phyloP scores from a whole-genome alignment of 2,329 filamentous ascomycete species.

The Penicillium sp. region DNA sequence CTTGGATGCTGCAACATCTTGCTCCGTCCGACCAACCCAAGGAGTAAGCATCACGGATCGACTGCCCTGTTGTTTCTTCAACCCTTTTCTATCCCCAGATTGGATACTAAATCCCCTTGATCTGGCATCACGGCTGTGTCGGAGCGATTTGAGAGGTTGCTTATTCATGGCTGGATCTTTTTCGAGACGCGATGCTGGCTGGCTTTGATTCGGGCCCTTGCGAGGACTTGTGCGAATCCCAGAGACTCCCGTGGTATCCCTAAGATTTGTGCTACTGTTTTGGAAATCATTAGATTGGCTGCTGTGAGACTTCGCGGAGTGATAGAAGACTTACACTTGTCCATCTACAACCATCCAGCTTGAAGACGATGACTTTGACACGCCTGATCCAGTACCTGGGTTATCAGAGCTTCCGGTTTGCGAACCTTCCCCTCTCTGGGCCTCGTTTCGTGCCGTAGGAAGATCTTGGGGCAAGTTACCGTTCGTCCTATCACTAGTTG shows the following conservation, averaged over 20 bases:
- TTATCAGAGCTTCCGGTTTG: neutral
- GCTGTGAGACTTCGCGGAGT: neutral
- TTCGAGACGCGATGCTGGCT: neutral
- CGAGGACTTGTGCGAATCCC: neutral
- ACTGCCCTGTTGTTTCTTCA: neutral
- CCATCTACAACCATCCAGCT: neutral
- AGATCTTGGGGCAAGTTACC: neutral
- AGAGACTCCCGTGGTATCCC: neutral
- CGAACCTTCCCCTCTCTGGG: neutral
- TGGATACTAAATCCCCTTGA: neutral
- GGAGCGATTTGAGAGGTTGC: neutral
- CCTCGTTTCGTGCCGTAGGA: neutral
- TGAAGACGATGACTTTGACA: neutral
- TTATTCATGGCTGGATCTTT: neutral
- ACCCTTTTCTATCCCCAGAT: neutral
- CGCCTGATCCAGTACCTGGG: neutral
- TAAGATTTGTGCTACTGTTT: neutral
- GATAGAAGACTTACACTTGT: neutral
- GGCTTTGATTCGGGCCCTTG: neutral
- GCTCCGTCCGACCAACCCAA: slow-evolving; percentile 17
- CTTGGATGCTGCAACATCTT: slow-evolving; percentile 20
- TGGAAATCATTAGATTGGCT: neutral
- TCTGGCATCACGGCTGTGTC: neutral
- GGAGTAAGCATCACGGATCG: slow-evolving; percentile 20
- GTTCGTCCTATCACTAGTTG: neutral